phyloP scores from a whole-genome alignment of 2,329 filamentous ascomycete genomes.

The Aaosphaeria pasadenensis region DNA sequence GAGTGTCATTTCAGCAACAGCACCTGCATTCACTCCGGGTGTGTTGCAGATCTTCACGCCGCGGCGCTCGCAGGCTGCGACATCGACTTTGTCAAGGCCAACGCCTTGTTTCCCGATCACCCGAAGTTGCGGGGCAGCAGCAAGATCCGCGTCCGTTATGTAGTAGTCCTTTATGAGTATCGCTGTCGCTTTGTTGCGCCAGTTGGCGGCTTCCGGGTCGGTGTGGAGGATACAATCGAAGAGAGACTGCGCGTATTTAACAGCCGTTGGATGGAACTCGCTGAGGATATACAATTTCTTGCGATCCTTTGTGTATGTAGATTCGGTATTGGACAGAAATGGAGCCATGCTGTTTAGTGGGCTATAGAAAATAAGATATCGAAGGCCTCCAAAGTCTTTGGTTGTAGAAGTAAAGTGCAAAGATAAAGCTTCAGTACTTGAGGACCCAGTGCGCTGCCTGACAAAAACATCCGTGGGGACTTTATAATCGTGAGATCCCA shows the following conservation, averaged over 20 bases:
- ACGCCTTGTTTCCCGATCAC: constrained; percentile 4
- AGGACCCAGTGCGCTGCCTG: too few relatives aligned
- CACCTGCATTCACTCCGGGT: constrained; percentile 41
- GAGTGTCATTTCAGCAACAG: constrained; percentile 39
- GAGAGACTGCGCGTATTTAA: background rate
- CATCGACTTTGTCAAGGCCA: constrained; percentile 19
- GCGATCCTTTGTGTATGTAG: constrained; percentile 1
- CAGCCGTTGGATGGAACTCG: background rate
- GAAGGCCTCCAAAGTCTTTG: too few relatives aligned
- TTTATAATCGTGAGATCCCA: too few relatives aligned
- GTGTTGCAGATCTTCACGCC: constrained; percentile 46
- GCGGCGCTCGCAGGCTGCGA: constrained; percentile 31
- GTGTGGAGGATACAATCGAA: background rate
- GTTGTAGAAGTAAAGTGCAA: too few relatives aligned
- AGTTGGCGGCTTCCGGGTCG: background rate
- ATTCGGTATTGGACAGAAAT: background rate
- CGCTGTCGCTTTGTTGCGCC: background rate
- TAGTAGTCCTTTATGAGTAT: background rate
- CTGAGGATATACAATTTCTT: background rate
- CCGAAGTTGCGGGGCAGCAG: constrained; percentile 23
- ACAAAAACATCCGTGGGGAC: too few relatives aligned
- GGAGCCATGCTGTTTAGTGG: too few relatives aligned
- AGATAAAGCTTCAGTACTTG: too few relatives aligned
- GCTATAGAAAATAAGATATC: too few relatives aligned
- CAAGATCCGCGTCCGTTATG: background rate